These are phyloP conservation scores for Mrakia blollopis DNA, from an alignment of 768 basidiomycete species.

Conservation along the genomic window DNA sequence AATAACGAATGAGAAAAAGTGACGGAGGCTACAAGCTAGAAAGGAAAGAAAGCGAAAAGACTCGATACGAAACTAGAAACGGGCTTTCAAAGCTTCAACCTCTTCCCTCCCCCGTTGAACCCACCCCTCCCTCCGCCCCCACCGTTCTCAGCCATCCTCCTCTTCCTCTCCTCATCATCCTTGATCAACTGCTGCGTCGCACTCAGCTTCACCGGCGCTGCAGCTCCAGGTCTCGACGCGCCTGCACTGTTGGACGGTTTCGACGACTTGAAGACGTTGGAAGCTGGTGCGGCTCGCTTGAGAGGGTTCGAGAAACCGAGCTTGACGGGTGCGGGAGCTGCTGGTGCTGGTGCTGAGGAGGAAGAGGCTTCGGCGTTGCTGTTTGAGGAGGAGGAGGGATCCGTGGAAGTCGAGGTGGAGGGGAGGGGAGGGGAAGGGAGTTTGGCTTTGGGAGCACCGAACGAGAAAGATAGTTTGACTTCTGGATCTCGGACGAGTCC, in stretches of 20 bases:
- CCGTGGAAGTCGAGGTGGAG: slow-evolving; percentile 4
- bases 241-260: slow-evolving; percentile 37
- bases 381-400: too few relatives aligned
- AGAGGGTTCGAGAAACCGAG: slow-evolving; percentile 35
- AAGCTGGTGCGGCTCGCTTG: slow-evolving; percentile 31
- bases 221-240: slow-evolving; percentile 38
- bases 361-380: slow-evolving; percentile 40
- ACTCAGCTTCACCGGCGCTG: slow-evolving; percentile 64
- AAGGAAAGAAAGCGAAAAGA: too few relatives aligned
- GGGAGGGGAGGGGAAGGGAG: slow-evolving; percentile 25
- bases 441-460: slow-evolving; percentile 50
- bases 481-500: slow-evolving; percentile 64
- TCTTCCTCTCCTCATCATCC: slow-evolving; percentile 87
- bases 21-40: too few relatives aligned
- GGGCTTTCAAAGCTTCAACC: slow-evolving; percentile 14
- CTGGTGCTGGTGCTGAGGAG: slow-evolving; percentile 23
- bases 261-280: slow-evolving; percentile 61
- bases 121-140: slow-evolving; percentile 11
- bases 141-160: slow-evolving; percentile 46
- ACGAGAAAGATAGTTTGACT: slow-evolving; percentile 65
- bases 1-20: too few relatives aligned
- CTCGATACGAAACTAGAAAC: too few relatives aligned
- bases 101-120: slow-evolving; percentile 20
- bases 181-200: slow-evolving; percentile 79
- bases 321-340: slow-evolving; percentile 34